Evolutionary conservation across 2,329 filamentous ascomycete species (phyloP).

Genomic region (Allantophomopsis cytisporea): DNA sequence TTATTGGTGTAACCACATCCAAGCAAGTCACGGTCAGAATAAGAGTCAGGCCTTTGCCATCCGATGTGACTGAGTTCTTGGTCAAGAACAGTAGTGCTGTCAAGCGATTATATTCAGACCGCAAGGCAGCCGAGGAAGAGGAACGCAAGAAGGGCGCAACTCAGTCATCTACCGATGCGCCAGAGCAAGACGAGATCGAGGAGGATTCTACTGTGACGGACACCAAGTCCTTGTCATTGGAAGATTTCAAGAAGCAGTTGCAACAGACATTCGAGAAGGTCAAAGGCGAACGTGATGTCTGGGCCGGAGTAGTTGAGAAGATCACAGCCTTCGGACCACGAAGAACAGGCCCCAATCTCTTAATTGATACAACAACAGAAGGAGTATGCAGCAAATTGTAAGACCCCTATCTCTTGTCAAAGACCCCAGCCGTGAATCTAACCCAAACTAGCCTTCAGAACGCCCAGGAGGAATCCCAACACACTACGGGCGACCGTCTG

Average conservation of each 20-base stretch:
- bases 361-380: conserved; percentile 69
- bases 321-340: conserved; percentile 87
- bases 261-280: conserved; percentile 52
- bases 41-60: conserved; percentile 65
- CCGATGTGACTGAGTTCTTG: conserved; percentile 71
- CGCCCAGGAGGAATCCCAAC: conserved; percentile 12
- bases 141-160: conserved; percentile 19
- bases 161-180: conserved; percentile 9
- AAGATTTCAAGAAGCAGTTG: conserved; percentile 68
- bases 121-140: conserved; percentile 33
- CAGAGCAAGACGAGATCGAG: conserved; percentile 25
- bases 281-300: conserved; percentile 62
- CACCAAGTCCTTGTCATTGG: conserved; percentile 48
- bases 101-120: conserved; percentile 65
- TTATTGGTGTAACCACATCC: conserved; percentile 64
- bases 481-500: conserved; percentile 32
- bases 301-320: conserved; percentile 63
- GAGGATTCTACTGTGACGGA: conserved; percentile 44
- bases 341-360: conserved; percentile 73
- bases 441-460: conserved; percentile 11
- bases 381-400: conserved; percentile 62
- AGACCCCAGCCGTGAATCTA: conserved; percentile 11
- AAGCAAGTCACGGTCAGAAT: conserved; percentile 74
- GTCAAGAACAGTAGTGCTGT: conserved; percentile 68
- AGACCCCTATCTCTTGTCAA: conserved; percentile 17